Conservation (phyloP, 257 asterid species). For the Ilex aquifolium region DNA sequence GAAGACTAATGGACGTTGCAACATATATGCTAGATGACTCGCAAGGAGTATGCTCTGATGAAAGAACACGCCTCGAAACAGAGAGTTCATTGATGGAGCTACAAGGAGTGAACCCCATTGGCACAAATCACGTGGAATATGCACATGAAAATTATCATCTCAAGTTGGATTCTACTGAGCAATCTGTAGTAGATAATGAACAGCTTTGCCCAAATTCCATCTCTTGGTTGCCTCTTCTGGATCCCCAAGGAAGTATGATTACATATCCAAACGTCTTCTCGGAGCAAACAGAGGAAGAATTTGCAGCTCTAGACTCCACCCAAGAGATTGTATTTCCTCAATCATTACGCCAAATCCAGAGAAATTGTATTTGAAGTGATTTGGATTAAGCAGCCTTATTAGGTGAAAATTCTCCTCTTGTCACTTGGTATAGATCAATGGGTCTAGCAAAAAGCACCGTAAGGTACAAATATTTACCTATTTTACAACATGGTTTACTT, state of each 20-base stretch:
- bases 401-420: no score
- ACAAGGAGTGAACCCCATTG: background rate
- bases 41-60: background rate
- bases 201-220: background rate
- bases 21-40: slow-evolving; percentile 14
- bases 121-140: background rate
- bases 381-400: no score
- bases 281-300: background rate
- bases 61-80: no score
- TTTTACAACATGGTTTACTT: no score
- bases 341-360: no score
- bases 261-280: slow-evolving; percentile 1
- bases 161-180: background rate
- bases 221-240: slow-evolving; percentile 1
- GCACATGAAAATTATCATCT: background rate
- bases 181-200: background rate
- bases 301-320: background rate
- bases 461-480: no score
- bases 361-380: no score
- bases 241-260: background rate
- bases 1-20: background rate
- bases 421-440: no score
- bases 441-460: no score
- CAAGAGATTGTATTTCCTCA: no score
- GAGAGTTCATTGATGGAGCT: background rate